Evolutionary conservation across 768 basidiomycete genomes (phyloP).

Genomic region (Pleurotus giganteus): DNA sequence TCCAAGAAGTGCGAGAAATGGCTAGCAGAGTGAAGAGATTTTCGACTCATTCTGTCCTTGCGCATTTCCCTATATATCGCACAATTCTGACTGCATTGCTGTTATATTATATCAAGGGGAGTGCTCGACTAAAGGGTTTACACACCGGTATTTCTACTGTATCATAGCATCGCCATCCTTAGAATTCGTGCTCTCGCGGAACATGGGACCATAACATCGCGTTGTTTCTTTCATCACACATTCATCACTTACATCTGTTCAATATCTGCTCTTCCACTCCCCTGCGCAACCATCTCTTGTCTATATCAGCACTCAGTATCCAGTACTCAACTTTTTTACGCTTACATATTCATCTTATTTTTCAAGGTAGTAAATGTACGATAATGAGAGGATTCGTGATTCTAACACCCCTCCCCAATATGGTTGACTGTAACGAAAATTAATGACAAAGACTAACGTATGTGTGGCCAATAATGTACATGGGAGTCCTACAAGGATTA

Average conservation of each 20-base stretch:
- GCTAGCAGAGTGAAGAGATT: constrained; percentile 65
- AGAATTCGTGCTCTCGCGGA: constrained; percentile 9
- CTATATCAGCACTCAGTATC: constrained; percentile 11
- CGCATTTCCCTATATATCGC: background rate
- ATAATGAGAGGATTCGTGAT: constrained; percentile 13
- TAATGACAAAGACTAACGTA: background rate
- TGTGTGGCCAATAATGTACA: background rate
- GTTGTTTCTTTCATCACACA: constrained; percentile 9
- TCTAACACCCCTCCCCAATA: background rate
- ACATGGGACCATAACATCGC: constrained; percentile 7
- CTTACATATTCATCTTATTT: constrained; percentile 17
- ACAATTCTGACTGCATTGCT: constrained; percentile 5
- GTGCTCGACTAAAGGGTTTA: constrained; percentile 1
- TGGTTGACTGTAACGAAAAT: background rate
- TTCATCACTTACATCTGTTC: constrained; percentile 14
- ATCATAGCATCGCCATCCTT: constrained; percentile 9
- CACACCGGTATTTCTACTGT: constrained; percentile 7
- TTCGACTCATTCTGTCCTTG: background rate
- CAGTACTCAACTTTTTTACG: constrained; percentile 18
- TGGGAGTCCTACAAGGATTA: background rate
- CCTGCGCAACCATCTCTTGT: constrained; percentile 16
- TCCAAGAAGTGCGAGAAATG: constrained; percentile 93
- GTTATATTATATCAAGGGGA: constrained; percentile 10
- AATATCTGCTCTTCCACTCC: constrained; percentile 12
- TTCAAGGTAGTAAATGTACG: constrained; percentile 13